Percentiles rank a stretch among this genome's conserved stretches.
phyloP scores from a whole-genome alignment of 2,329 filamentous ascomycete genomes.

The Tympanopsis confertula region DNA sequence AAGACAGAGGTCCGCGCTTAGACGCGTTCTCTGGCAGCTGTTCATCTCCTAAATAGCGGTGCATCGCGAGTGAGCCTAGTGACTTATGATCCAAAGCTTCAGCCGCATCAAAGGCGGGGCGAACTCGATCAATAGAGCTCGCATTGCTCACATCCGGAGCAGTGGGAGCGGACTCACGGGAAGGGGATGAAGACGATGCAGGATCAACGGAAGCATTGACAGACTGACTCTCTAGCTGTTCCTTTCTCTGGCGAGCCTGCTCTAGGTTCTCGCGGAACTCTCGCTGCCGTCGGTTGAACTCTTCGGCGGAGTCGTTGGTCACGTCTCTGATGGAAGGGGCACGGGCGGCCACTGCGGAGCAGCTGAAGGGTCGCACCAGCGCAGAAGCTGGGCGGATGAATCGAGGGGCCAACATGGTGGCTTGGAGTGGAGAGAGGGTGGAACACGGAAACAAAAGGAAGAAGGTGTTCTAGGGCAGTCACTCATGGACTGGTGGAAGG shows the following conservation, averaged over 20 bases:
- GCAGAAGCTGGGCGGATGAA: not conserved
- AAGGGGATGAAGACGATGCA: not conserved
- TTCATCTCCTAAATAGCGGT: slow-evolving; percentile 1
- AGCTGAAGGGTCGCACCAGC: not conserved
- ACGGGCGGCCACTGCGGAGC: not conserved
- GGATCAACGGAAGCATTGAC: slow-evolving; percentile 1
- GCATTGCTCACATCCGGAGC: not conserved
- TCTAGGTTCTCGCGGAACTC: slow-evolving; percentile 1
- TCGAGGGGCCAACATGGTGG: not conserved
- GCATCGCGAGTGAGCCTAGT: not conserved
- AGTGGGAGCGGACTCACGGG: slow-evolving; percentile 1
- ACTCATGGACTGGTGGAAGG: too few relatives aligned
- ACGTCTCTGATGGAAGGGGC: not conserved
- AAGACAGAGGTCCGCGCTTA: slow-evolving; percentile 53
- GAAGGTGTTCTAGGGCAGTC: too few relatives aligned
- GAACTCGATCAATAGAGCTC: not conserved
- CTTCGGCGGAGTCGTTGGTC: not conserved
- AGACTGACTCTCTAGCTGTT: slow-evolving; percentile 1
- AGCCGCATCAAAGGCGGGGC: not conserved
- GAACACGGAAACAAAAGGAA: too few relatives aligned
- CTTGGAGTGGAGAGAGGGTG: too few relatives aligned
- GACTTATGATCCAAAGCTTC: not conserved
- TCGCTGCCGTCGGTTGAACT: not conserved
- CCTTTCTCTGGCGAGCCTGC: not conserved
- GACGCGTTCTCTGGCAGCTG: not conserved